Evolutionary conservation across 129 eudicot genomes (phyloP).

Genomic region (Kitagawia praeruptora): DNA sequence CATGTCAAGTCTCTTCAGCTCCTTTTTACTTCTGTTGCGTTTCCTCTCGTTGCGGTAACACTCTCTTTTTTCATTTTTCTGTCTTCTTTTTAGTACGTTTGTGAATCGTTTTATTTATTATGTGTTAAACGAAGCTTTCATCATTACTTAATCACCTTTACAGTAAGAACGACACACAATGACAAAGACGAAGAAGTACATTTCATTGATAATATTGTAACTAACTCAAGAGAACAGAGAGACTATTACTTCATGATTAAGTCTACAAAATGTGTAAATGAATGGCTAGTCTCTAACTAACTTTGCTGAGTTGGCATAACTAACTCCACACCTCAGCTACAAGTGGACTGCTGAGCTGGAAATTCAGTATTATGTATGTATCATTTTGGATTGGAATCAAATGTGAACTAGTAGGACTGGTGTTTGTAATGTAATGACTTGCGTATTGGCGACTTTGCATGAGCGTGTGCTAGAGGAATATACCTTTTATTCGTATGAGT

Average conservation of each 20-base stretch:
- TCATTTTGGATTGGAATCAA: not conserved
- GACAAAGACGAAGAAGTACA: no score
- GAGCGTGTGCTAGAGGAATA: not conserved
- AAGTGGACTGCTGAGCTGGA: no score
- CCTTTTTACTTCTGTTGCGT: slow-evolving; percentile 46
- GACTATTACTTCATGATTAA: no score
- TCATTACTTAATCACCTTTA: no score
- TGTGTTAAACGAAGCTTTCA: no score
- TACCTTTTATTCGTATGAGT: not conserved
- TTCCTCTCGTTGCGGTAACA: slow-evolving; percentile 91
- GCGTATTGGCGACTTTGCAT: not conserved
- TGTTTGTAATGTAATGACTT: not conserved
- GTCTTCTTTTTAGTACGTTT: not conserved
- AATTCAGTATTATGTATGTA: not conserved
- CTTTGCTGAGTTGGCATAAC: no score
- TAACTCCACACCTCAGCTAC: no score
- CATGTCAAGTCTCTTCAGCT: slow-evolving; percentile 53
- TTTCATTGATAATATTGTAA: no score
- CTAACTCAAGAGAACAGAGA: no score
- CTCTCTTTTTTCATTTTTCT: not conserved
- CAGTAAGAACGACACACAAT: no score
- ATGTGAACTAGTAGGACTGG: not conserved
- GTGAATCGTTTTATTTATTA: not conserved
- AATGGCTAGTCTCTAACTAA: no score
- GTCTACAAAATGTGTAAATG: no score